A percentile compares a stretch with the other conserved stretches of the same genome.
Conservation (phyloP, 345 rosid genomes). For the Turnera subulata region DNA sequence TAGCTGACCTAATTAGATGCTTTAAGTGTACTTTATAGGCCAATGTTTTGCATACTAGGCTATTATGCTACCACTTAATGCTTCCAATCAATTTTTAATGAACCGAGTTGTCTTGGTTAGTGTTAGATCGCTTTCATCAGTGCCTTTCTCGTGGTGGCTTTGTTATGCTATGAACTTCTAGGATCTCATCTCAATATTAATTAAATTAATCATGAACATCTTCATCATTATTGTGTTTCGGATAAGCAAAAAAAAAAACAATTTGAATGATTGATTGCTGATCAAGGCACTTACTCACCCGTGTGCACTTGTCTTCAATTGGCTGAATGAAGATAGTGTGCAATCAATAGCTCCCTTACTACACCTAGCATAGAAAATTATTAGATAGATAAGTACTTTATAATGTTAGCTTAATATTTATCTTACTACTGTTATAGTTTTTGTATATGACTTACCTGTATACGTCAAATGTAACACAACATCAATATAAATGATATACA, state of each 20-base stretch:
- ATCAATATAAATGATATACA: too few relatives aligned
- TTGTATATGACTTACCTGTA: too few relatives aligned
- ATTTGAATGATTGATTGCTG: conserved; percentile 26
- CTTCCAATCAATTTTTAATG: not conserved
- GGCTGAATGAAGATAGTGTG: conserved; percentile 7
- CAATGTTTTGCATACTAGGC: not conserved
- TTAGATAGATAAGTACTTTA: not conserved
- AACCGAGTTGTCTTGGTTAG: not conserved
- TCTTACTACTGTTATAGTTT: not conserved
- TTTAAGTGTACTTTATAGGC: not conserved
- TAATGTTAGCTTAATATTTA: not conserved
- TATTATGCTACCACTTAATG: not conserved
- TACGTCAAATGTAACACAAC: too few relatives aligned
- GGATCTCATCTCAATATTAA: not conserved
- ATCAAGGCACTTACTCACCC: conserved; percentile 23
- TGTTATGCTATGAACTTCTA: not conserved
- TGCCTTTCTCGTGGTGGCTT: not conserved
- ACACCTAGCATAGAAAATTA: conserved; percentile 15
- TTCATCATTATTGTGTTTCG: conserved; percentile 4
- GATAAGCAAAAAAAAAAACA: too few relatives aligned
- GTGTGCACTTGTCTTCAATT: conserved; percentile 19
- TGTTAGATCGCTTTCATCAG: not conserved
- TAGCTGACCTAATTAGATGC: not conserved
- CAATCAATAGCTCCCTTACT: conserved; percentile 18
- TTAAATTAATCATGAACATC: conserved; percentile 1